Percentiles rank a stretch among this genome's conserved stretches.
Conservation (phyloP, 169 alveolate genomes). For the Eimeria falciformis region DNA sequence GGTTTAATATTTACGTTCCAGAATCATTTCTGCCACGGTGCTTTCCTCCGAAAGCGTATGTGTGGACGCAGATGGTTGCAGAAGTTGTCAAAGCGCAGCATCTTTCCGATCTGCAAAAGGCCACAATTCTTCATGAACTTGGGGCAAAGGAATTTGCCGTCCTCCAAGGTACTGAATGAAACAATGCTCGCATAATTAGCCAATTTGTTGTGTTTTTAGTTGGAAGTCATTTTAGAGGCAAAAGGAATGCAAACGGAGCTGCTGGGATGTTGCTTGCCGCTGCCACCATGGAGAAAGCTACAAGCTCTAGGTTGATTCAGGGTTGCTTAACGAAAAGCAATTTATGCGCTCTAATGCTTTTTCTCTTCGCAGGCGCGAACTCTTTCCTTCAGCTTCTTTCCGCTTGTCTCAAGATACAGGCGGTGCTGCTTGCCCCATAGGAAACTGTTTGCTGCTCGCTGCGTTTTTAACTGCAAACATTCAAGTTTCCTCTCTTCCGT, state of each 20-base stretch:
- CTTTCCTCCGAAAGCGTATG: neutral
- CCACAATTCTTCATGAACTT: constrained; percentile 63
- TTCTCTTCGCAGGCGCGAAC: constrained; percentile 16
- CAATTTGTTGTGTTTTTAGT: neutral
- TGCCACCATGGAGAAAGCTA: no score
- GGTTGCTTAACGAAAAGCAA: no score
- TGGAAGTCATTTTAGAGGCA: no score
- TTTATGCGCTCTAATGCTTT: neutral
- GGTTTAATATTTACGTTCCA: neutral
- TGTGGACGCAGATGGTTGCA: constrained; percentile 57
- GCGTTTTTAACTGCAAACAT: neutral
- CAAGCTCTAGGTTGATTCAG: no score
- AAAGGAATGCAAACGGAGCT: no score
- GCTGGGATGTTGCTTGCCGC: no score
- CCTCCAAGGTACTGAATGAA: constrained; percentile 51
- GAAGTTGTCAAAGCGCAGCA: constrained; percentile 48
- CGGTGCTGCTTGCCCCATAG: constrained; percentile 9
- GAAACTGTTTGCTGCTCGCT: neutral
- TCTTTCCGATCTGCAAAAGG: constrained; percentile 74
- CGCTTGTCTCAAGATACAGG: constrained; percentile 51
- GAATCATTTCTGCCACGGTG: neutral
- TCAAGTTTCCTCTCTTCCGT: neutral
- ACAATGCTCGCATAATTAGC: no score
- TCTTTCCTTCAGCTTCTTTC: constrained; percentile 62
- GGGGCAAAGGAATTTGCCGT: constrained; percentile 73